phyloP scores from a whole-genome alignment of 2,329 filamentous ascomycete genomes.

The Penicillium occitanis region DNA sequence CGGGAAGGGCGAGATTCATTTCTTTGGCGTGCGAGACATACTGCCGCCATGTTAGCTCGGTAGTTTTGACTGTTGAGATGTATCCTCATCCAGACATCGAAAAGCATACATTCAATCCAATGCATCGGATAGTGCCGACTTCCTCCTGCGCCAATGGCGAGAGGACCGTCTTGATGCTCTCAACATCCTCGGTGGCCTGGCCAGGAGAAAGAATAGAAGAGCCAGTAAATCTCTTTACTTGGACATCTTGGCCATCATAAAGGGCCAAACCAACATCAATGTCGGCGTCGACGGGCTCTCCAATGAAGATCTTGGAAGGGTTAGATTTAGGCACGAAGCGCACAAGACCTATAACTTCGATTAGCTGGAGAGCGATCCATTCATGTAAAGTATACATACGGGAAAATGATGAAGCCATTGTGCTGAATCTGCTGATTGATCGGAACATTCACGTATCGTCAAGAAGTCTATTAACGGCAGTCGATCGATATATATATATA shows the following conservation, averaged over 20 bases:
- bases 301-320: constrained; percentile 53
- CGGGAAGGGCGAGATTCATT: constrained; percentile 54
- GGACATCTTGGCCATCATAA: constrained; percentile 57
- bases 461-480: neutral
- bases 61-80: neutral
- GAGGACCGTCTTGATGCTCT: constrained; percentile 46
- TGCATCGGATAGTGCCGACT: constrained; percentile 59
- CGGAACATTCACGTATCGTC: neutral
- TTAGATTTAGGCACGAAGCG: constrained; percentile 58
- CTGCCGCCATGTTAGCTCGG: constrained; percentile 27
- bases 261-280: constrained; percentile 60
- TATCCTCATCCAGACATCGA: neutral
- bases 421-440: constrained; percentile 14
- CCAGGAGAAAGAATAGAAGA: constrained; percentile 59
- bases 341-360: constrained; percentile 53
- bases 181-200: constrained; percentile 46
- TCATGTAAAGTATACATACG: neutral
- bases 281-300: constrained; percentile 54
- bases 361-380: constrained; percentile 12
- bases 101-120: constrained; percentile 54
- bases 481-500: too few relatives aligned
- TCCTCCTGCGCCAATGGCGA: constrained; percentile 53
- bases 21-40: constrained; percentile 55
- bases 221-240: constrained; percentile 59
- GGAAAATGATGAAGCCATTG: constrained; percentile 40